Percentiles rank a stretch among this genome's conserved stretches.
Conservation (phyloP, 2,329 filamentous ascomycete genomes). For the Penicillium digitatum region DNA sequence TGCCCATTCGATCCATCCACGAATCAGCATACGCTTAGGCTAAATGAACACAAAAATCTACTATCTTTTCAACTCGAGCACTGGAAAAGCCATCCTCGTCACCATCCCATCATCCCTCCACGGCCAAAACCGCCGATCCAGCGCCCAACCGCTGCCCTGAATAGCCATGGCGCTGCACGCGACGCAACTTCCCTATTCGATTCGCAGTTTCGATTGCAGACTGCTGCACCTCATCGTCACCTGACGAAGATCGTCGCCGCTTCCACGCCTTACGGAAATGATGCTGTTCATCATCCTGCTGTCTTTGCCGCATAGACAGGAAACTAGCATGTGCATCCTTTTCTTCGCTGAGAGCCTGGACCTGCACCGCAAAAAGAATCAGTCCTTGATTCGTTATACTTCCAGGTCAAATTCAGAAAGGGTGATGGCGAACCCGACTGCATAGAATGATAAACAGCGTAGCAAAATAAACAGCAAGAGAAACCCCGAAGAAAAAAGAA, state of each 20-base stretch:
- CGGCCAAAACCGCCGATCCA: constrained; percentile 10
- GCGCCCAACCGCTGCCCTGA: constrained; percentile 5
- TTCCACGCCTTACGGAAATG: constrained; percentile 36
- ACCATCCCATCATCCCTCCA: constrained; percentile 7
- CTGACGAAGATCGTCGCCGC: constrained; percentile 21
- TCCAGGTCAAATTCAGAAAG: too few species aligned
- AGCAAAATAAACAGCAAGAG: not conserved
- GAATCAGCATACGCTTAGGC: not conserved
- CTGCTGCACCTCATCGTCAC: constrained; percentile 1
- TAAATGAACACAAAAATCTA: not conserved
- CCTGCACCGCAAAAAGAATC: constrained; percentile 17
- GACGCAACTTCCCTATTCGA: constrained; percentile 14
- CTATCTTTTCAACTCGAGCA: not conserved
- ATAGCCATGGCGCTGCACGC: constrained; percentile 12
- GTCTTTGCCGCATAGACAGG: constrained; percentile 29
- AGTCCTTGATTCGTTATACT: not conserved
- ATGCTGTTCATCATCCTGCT: constrained; percentile 33
- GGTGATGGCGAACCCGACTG: not conserved
- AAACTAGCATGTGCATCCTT: constrained; percentile 35
- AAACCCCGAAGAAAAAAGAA: not conserved
- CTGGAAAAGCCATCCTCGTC: not conserved
- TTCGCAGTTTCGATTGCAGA: not conserved
- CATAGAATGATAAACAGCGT: not conserved
- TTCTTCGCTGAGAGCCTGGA: constrained; percentile 31
- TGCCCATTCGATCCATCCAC: not conserved